A percentile compares a stretch with the other conserved stretches of the same genome.
These are phyloP conservation scores for Leccinum angustisporum DNA, from an alignment of 1,284 basidiomycete species.

Conservation along the genomic window DNA sequence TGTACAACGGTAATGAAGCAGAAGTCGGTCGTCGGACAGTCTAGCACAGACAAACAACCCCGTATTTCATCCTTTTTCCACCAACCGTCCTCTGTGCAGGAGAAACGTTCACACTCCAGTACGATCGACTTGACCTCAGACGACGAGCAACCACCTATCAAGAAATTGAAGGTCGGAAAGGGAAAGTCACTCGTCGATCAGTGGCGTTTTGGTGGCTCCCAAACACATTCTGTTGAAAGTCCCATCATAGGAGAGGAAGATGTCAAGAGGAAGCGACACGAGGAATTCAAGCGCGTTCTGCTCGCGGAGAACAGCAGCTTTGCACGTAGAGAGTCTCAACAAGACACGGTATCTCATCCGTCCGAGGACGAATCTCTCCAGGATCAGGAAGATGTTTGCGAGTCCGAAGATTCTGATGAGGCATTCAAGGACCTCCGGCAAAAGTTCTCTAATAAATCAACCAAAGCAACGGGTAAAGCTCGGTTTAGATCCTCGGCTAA, in stretches of 20 bases:
- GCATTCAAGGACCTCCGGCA: conserved; percentile 50
- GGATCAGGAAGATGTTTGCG: conserved; percentile 28
- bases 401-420: conserved; percentile 44
- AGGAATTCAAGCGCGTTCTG: conserved; percentile 57
- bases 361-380: conserved; percentile 26
- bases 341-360: conserved; percentile 6
- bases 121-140: conserved; percentile 58
- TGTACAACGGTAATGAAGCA: conserved; percentile 23
- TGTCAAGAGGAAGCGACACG: conserved; percentile 37
- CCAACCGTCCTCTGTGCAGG: conserved; percentile 28
- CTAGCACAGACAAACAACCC: conserved; percentile 35
- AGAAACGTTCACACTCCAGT: conserved; percentile 31
- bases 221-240: conserved; percentile 19
- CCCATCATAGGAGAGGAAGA: conserved; percentile 14
- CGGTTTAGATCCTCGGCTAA: conserved; percentile 25
- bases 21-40: conserved; percentile 6
- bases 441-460: conserved; percentile 45
- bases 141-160: conserved; percentile 37
- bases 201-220: conserved; percentile 38
- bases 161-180: conserved; percentile 33
- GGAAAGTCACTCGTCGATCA: conserved; percentile 25
- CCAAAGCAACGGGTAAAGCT: conserved; percentile 35
- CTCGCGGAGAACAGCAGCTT: conserved; percentile 46
- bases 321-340: conserved; percentile 9
- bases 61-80: conserved; percentile 61